Conservation (phyloP, 768 basidiomycete genomes). For the Lentinus brumalis region DNA sequence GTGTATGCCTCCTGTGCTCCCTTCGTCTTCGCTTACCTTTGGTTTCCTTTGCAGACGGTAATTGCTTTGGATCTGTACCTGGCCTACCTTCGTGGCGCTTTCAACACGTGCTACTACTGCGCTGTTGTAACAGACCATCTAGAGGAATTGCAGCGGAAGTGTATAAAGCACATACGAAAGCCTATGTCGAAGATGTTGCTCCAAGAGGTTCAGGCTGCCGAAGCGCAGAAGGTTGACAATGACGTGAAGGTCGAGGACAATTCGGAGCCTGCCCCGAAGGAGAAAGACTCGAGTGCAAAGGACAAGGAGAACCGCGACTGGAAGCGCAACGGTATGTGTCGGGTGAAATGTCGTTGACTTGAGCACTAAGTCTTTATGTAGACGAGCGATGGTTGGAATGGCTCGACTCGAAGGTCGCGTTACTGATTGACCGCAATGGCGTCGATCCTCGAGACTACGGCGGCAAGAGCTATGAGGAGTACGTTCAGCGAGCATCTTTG, state of each 20-base stretch:
- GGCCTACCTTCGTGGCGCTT: constrained; percentile 89
- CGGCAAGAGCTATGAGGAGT: constrained; percentile 91
- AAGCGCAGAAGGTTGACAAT: constrained; percentile 52
- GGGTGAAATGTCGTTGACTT: constrained; percentile 14
- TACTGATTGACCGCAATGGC: constrained; percentile 74
- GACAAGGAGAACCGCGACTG: constrained; percentile 47
- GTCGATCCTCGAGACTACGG: constrained; percentile 89
- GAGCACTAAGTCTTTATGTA: constrained; percentile 28
- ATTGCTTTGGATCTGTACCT: constrained; percentile 91
- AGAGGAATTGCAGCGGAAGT: constrained; percentile 95
- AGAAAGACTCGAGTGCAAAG: constrained; percentile 37
- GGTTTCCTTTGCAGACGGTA: constrained; percentile 51
- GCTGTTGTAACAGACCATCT: constrained; percentile 87
- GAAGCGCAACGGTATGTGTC: constrained; percentile 66
- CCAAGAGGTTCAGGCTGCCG: constrained; percentile 62
- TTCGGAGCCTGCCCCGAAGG: constrained; percentile 31
- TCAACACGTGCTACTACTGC: constrained; percentile 98
- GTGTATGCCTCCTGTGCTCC: neutral
- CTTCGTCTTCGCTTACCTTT: constrained; percentile 3
- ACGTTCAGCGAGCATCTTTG: constrained; percentile 35
- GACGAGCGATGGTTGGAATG: constrained; percentile 91
- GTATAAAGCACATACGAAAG: constrained; percentile 88
- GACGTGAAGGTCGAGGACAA: constrained; percentile 45
- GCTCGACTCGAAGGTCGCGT: constrained; percentile 83
- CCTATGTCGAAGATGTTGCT: constrained; percentile 61